Conservation (phyloP, 352 stramenopile genomes). For the Pythium insidiosum region DNA sequence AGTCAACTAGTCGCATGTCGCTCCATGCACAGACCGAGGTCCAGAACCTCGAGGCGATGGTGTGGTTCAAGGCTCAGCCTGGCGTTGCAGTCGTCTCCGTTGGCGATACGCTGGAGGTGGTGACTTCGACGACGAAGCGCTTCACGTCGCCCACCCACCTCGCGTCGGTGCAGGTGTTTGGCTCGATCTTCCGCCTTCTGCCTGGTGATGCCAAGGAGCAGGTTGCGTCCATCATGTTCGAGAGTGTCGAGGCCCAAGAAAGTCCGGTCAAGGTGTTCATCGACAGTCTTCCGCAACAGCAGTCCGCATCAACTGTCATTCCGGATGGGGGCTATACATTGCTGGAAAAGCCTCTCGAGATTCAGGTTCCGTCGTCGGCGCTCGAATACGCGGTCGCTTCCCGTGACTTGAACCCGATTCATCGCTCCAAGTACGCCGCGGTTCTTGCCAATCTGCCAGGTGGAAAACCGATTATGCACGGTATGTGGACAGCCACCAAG, state of each 20-base stretch:
- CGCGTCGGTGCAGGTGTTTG: slow-evolving; percentile 37
- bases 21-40: slow-evolving; percentile 26
- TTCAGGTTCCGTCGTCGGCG: slow-evolving; percentile 52
- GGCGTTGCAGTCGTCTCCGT: slow-evolving; percentile 17
- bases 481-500: slow-evolving; percentile 84
- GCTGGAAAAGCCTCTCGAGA: slow-evolving; percentile 54
- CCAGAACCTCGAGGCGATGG: slow-evolving; percentile 57
- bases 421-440: slow-evolving; percentile 68
- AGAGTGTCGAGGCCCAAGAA: slow-evolving; percentile 2
- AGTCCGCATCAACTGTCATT: slow-evolving; percentile 26
- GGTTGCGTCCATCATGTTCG: not conserved
- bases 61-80: slow-evolving; percentile 40
- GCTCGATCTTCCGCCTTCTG: slow-evolving; percentile 31
- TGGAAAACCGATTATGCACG: slow-evolving; percentile 81
- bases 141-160: slow-evolving; percentile 37
- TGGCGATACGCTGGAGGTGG: slow-evolving; percentile 44
- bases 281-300: slow-evolving; percentile 18
- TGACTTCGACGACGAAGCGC: slow-evolving; percentile 40
- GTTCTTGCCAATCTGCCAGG: slow-evolving; percentile 66
- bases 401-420: slow-evolving; percentile 83
- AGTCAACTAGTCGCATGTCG: slow-evolving; percentile 33
- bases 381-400: slow-evolving; percentile 72
- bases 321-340: slow-evolving; percentile 56
- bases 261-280: slow-evolving; percentile 43
- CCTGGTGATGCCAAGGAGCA: slow-evolving; percentile 13